Evolutionary conservation across 2,329 filamentous ascomycete genomes (phyloP), one percentile per base, ranked within the genome.

Genomic region (Raffaelea deltoideospora): DNA sequence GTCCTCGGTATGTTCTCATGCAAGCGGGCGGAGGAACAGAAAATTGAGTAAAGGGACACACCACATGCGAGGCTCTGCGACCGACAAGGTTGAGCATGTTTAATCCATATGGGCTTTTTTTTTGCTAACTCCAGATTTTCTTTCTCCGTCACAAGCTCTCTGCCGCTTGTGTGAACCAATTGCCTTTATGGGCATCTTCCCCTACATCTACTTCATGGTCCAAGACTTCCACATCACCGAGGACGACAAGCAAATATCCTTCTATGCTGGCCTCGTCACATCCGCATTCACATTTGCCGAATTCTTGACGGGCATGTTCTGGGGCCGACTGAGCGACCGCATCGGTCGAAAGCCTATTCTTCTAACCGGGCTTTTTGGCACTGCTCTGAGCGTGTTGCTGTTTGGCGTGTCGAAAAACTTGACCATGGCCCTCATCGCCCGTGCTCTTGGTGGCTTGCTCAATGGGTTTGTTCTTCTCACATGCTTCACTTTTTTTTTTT

Each of bases 131-230:
- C 6, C 15, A 17, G n/a, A n/a, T n/a, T n/a, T n/a, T n/a, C n/a
- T n/a, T n/a, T n/a, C n/a, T n/a, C n/a, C 10, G 2, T 20, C n/a
- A 33, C 30, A 44, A 92, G 87, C 86, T 32, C 69, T 94, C 52
- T 94, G 87, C 61, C 79, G 90, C 53, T 88, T 98, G 64, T 95
- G 86, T 66, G 90, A 98, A 56, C 90, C 90, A 36, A 96, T 98
- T 57, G 90, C 90, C 6, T 96, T 98, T 67, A 96, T 95, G 85
- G 95, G 87, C 37, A 95, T 96, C 48, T 96, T 98, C 55, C 90
- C 90, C 2, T 98, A 96, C 58, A 86, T 93, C 48, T 96, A 94
- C 64, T 88, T 82, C 64, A 96, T 98, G 90, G 80, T 96, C 48
- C 69, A 86, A 50, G 85, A 86, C 43, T 96, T 96, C 59, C 67